Conservation (phyloP, 2,329 filamentous ascomycete genomes). For the Magnaporthiopsis incrustans region DNA sequence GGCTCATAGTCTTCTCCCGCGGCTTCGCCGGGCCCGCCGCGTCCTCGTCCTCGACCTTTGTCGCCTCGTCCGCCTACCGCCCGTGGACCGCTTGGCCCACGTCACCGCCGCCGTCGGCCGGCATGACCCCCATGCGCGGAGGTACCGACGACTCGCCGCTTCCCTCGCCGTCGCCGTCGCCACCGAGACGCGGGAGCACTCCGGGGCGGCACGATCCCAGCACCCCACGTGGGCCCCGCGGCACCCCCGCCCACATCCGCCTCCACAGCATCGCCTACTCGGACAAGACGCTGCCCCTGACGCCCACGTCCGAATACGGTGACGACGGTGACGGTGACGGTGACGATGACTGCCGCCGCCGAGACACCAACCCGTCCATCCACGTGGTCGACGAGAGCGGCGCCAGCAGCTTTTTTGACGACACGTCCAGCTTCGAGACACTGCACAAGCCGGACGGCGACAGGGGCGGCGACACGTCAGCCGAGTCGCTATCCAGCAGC, state of each 20-base stretch:
- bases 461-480: neutral
- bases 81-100: slow-evolving; percentile 16
- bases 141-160: slow-evolving; percentile 10
- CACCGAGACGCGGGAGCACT: slow-evolving; percentile 3
- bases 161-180: slow-evolving; percentile 6
- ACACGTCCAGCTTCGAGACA: slow-evolving; percentile 2
- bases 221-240: neutral
- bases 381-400: slow-evolving; percentile 12
- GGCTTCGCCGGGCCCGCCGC: slow-evolving; percentile 28
- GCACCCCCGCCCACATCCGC: slow-evolving; percentile 2
- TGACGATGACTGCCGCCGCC: slow-evolving; percentile 1
- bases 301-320: slow-evolving; percentile 21
- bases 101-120: slow-evolving; percentile 19
- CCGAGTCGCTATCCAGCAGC: neutral
- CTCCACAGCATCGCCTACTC: slow-evolving; percentile 12
- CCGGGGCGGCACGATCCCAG: neutral
- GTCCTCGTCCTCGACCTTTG: slow-evolving; percentile 15
- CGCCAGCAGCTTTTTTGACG: slow-evolving; percentile 9
- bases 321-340: slow-evolving; percentile 12
- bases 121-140: slow-evolving; percentile 8
- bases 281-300: slow-evolving; percentile 26
- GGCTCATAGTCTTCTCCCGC: slow-evolving; percentile 74
- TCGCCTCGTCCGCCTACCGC: slow-evolving; percentile 13
- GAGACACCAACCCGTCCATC: slow-evolving; percentile 13
- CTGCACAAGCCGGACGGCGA: neutral